Percentiles rank a stretch among this genome's conserved stretches.
phyloP scores from a whole-genome alignment of 352 stramenopile species.

The Phytophthora ohioensis region DNA sequence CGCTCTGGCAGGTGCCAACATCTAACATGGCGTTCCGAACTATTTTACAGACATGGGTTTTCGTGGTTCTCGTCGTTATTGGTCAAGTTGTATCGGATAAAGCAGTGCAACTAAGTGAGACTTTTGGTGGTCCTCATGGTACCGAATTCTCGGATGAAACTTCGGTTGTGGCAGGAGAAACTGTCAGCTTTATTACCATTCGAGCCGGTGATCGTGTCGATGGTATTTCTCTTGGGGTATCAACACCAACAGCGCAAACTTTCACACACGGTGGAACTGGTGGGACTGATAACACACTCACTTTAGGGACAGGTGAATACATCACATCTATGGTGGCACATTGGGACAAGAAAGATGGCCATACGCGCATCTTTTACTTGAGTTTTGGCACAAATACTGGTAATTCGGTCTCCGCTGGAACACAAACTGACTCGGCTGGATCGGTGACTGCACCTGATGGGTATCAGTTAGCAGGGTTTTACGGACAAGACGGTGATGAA shows the following conservation, averaged over 20 bases:
- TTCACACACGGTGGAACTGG: slow-evolving; percentile 34
- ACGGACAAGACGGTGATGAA: slow-evolving; percentile 33
- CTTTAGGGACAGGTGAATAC: slow-evolving; percentile 20
- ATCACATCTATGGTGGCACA: slow-evolving; percentile 38
- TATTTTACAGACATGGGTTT: not conserved
- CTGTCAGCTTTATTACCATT: slow-evolving; percentile 22
- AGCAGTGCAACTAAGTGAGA: slow-evolving; percentile 25
- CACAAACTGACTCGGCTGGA: slow-evolving; percentile 20
- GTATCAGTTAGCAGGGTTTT: slow-evolving; percentile 32
- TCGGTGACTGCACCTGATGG: slow-evolving; percentile 20
- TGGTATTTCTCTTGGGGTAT: slow-evolving; percentile 20
- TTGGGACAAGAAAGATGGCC: slow-evolving; percentile 28
- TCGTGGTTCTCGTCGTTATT: slow-evolving; percentile 2
- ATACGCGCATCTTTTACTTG: slow-evolving; percentile 35
- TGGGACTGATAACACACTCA: slow-evolving; percentile 27
- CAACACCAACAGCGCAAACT: slow-evolving; percentile 23
- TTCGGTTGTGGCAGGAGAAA: slow-evolving; percentile 19
- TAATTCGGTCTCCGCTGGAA: slow-evolving; percentile 27
- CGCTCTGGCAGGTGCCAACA: not conserved
- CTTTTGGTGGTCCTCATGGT: slow-evolving; percentile 32
- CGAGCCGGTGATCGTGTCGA: slow-evolving; percentile 30
- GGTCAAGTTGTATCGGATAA: slow-evolving; percentile 6
- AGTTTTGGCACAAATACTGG: slow-evolving; percentile 32
- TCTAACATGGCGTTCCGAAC: slow-evolving; percentile 8
- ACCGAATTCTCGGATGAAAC: slow-evolving; percentile 33